A percentile compares a stretch with the other conserved stretches of the same genome.
Conservation (phyloP, 169 alveolate genomes). For the Plasmodium sp. region DNA sequence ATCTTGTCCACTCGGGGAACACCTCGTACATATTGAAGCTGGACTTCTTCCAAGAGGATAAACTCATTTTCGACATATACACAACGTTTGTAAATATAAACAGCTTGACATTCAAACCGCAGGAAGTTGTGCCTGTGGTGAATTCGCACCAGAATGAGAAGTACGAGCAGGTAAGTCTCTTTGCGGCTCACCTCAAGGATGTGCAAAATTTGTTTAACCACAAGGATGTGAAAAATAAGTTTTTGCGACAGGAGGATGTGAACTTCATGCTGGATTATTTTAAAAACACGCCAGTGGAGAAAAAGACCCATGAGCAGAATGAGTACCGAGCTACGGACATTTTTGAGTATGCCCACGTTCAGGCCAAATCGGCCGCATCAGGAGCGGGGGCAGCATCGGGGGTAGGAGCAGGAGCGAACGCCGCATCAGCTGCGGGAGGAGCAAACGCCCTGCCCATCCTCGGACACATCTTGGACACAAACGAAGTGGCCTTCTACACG, state of each 20-base stretch:
- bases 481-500: slow-evolving; percentile 11
- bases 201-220: slow-evolving; percentile 55
- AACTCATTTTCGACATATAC: slow-evolving; percentile 56
- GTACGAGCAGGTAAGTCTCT: slow-evolving; percentile 19
- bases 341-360: slow-evolving; percentile 17
- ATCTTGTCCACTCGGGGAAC: slow-evolving; percentile 37
- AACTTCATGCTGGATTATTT: slow-evolving; percentile 42
- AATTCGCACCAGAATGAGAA: slow-evolving; percentile 1
- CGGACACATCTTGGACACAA: slow-evolving; percentile 7
- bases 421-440: not conserved
- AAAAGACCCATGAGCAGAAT: not conserved
- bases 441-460: slow-evolving; percentile 2
- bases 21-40: slow-evolving; percentile 60
- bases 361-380: not conserved
- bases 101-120: slow-evolving; percentile 45
- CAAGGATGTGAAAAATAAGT: slow-evolving; percentile 38
- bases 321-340: slow-evolving; percentile 12
- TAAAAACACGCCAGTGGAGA: slow-evolving; percentile 3
- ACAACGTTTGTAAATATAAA: slow-evolving; percentile 68
- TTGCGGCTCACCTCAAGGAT: slow-evolving; percentile 29
- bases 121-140: slow-evolving; percentile 7
- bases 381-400: not conserved
- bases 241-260: slow-evolving; percentile 12
- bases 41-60: slow-evolving; percentile 53
- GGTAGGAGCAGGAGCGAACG: not conserved